Percentiles rank a stretch among this genome's conserved stretches.
Conservation (phyloP, 176 grass and related monocot species). For the Triticum urartu region DNA sequence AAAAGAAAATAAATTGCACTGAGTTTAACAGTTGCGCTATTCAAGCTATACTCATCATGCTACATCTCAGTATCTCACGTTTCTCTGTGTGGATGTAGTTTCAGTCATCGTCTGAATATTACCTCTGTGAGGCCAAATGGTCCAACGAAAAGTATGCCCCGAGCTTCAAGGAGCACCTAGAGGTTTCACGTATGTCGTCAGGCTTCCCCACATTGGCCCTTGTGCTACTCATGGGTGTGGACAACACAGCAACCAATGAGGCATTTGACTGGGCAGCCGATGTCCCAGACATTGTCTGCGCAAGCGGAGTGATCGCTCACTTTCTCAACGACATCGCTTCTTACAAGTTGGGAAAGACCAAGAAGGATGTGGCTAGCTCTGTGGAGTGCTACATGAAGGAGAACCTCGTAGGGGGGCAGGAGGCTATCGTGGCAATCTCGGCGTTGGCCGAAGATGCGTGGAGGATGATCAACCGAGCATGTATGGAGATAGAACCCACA, state of each 20-base stretch:
- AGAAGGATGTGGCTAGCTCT: neutral
- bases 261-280: neutral
- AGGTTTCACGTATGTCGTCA: neutral
- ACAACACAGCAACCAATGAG: neutral
- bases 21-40: too few relatives aligned
- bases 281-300: neutral
- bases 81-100: neutral
- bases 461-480: slow-evolving; percentile 21
- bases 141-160: neutral
- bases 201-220: neutral
- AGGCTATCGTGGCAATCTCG: neutral
- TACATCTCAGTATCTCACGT: neutral
- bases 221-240: neutral
- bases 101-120: neutral
- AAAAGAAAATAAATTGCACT: too few relatives aligned
- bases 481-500: neutral
- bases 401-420: neutral
- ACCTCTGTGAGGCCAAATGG: slow-evolving; percentile 25
- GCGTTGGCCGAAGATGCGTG: neutral
- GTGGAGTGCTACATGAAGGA: slow-evolving; percentile 8
- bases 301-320: neutral
- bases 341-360: neutral
- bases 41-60: too few relatives aligned
- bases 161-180: slow-evolving; percentile 5
- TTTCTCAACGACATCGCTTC: neutral